Evolutionary conservation across 108 stramenopile genomes (phyloP).

Genomic region (Skeletonema menzelii): DNA sequence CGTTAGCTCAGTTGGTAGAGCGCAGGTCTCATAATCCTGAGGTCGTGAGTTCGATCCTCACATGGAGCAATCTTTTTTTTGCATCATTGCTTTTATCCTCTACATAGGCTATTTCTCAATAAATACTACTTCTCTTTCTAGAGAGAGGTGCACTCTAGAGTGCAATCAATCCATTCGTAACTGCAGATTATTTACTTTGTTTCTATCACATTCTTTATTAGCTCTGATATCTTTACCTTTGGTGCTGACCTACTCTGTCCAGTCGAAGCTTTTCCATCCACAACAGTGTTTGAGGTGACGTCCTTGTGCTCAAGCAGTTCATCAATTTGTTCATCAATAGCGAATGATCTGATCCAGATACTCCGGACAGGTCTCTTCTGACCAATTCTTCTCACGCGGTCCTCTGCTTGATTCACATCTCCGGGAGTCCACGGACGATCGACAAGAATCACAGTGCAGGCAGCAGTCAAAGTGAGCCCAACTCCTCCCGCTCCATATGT

Average conservation of each 20-base stretch:
- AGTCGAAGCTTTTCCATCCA: conserved; percentile 41
- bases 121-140: too few species aligned
- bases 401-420: conserved; percentile 69
- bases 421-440: conserved; percentile 91
- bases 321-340: conserved; percentile 79
- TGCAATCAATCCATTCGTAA: too few species aligned
- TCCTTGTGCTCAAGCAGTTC: conserved; percentile 63
- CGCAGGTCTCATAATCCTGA: conserved; percentile 71
- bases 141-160: too few species aligned
- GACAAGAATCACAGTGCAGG: conserved; percentile 74
- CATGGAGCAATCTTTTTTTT: conserved; percentile 29
- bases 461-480: conserved; percentile 83
- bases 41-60: conserved; percentile 72
- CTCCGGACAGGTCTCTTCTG: conserved; percentile 62
- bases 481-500: conserved; percentile 89
- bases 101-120: neutral
- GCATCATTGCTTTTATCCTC: neutral
- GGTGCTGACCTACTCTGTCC: conserved; percentile 36
- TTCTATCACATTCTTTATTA: conserved; percentile 46
- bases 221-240: conserved; percentile 52
- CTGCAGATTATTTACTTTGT: too few species aligned
- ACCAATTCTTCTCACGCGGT: conserved; percentile 85
- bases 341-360: conserved; percentile 69
- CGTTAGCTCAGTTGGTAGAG: conserved; percentile 63
- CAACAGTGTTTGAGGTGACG: conserved; percentile 56